These are phyloP conservation scores for Blastocystis sp. DNA, from an alignment of 352 stramenopile species.

Conservation along the genomic window DNA sequence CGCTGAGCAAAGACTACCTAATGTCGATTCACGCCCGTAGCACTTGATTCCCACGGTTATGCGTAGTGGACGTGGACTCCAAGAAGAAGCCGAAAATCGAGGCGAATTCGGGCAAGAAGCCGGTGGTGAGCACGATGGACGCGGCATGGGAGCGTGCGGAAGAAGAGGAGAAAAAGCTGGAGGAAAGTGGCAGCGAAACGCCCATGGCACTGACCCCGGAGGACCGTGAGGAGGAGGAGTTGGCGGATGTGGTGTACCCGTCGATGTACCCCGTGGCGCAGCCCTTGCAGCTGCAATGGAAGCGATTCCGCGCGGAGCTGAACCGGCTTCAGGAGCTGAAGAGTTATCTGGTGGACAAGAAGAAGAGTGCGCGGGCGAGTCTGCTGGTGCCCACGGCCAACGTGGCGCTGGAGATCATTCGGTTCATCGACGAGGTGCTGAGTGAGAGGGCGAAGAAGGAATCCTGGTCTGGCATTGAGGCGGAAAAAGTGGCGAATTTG, in stretches of 20 bases:
- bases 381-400: slow-evolving; percentile 9
- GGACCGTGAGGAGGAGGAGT: background rate
- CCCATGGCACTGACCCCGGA: background rate
- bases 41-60: background rate
- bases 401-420: slow-evolving; percentile 5
- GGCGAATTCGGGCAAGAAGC: too few relatives aligned
- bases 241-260: background rate
- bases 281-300: background rate
- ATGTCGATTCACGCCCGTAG: background rate
- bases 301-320: background rate
- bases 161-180: background rate
- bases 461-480: slow-evolving; percentile 25
- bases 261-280: background rate
- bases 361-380: background rate
- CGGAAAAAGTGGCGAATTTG: background rate
- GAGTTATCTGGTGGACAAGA: slow-evolving; percentile 4
- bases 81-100: background rate
- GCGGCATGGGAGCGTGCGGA: background rate
- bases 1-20: background rate
- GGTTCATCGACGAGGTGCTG: slow-evolving; percentile 15
- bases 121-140: too few relatives aligned
- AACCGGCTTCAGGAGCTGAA: background rate
- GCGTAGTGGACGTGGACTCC: background rate
- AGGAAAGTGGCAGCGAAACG: background rate
- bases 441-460: slow-evolving; percentile 8